Conservation (phyloP, 2,329 filamentous ascomycete genomes). For the Epichloe sylvatica region DNA sequence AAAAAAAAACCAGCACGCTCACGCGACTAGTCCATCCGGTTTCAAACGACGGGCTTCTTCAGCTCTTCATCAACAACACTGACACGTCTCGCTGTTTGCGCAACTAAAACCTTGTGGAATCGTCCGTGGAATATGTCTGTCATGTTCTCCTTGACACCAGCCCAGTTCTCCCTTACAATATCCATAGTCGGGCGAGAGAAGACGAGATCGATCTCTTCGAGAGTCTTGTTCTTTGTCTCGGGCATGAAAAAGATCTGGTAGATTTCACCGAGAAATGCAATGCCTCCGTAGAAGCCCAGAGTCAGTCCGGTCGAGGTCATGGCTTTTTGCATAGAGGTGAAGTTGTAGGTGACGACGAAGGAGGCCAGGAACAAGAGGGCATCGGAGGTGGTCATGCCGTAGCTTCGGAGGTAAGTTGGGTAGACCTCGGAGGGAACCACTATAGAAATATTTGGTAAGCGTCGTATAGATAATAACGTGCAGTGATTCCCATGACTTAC, state of each 20-base stretch:
- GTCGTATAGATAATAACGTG: no score
- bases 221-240: conserved; percentile 53
- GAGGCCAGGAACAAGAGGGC: conserved; percentile 56
- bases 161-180: conserved; percentile 45
- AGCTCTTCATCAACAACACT: conserved; percentile 6
- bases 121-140: conserved; percentile 11
- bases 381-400: conserved; percentile 60
- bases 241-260: conserved; percentile 67
- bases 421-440: conserved; percentile 56
- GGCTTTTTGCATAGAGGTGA: conserved; percentile 53
- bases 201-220: conserved; percentile 58
- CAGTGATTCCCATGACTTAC: conserved; percentile 5
- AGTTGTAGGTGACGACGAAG: conserved; percentile 66
- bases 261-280: conserved; percentile 54
- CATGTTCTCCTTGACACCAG: conserved; percentile 19
- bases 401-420: conserved; percentile 56
- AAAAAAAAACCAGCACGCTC: no score
- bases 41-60: conserved; percentile 3
- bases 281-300: conserved; percentile 61
- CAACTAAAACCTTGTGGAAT: conserved; percentile 13
- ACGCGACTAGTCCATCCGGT: no score
- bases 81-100: conserved; percentile 9
- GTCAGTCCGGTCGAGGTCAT: conserved; percentile 52
- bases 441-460: neutral
- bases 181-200: conserved; percentile 50